Conservation (phyloP, 768 basidiomycete genomes). For the Trametes villosa region DNA sequence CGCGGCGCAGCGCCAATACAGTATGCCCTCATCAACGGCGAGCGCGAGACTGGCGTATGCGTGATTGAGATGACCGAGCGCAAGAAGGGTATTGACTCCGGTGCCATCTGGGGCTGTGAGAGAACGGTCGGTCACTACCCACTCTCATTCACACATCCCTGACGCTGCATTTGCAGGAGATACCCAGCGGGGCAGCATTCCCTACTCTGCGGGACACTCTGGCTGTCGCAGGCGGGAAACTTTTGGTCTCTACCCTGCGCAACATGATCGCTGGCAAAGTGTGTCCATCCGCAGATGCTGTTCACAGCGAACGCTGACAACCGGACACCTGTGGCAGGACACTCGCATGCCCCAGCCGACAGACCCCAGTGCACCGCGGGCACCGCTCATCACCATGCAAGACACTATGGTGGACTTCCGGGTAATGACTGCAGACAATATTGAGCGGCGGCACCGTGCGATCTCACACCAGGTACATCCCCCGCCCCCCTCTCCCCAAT, state of each 20-base stretch:
- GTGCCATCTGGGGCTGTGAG: constrained; percentile 63
- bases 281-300: not conserved
- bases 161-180: constrained; percentile 42
- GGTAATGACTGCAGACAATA: constrained; percentile 56
- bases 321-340: constrained; percentile 37
- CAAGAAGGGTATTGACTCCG: constrained; percentile 77
- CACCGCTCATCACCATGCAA: constrained; percentile 59
- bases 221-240: constrained; percentile 64
- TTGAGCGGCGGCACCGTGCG: constrained; percentile 61
- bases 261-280: constrained; percentile 55
- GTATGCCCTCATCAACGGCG: constrained; percentile 71
- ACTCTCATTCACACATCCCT: not conserved
- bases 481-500: not conserved
- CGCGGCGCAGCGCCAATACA: constrained; percentile 95
- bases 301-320: no score
- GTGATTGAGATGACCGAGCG: constrained; percentile 76
- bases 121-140: constrained; percentile 51
- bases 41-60: constrained; percentile 75
- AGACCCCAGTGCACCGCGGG: constrained; percentile 46
- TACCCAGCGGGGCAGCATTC: constrained; percentile 60
- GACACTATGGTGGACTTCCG: constrained; percentile 62
- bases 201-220: constrained; percentile 57
- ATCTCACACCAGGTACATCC: constrained; percentile 67
- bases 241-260: constrained; percentile 73
- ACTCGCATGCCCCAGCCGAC: constrained; percentile 50